These are phyloP conservation scores for Fusarium tjaetaba DNA, from an alignment of 2,329 filamentous ascomycete species.

Conservation along the genomic window DNA sequence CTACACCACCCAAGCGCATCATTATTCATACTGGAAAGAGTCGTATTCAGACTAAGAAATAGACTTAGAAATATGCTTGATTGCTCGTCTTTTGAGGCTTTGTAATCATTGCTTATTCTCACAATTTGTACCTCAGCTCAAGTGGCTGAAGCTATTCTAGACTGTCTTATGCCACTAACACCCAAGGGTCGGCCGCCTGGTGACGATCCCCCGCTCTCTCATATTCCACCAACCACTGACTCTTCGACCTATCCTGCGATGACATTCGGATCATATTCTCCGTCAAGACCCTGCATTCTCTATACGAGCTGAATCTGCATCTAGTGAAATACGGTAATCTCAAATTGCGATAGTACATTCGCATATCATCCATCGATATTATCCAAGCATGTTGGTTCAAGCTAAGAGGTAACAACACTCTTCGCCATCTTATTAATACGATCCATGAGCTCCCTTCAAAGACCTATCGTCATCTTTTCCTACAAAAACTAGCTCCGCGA, in stretches of 20 bases:
- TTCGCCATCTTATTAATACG: conserved; percentile 42
- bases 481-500: conserved; percentile 47
- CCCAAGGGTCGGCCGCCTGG: conserved; percentile 28
- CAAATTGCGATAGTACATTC: neutral
- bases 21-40: neutral
- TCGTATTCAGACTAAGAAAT: neutral
- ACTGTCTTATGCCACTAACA: conserved; percentile 11
- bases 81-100: no score
- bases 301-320: neutral
- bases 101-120: neutral
- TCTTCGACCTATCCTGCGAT: neutral
- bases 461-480: conserved; percentile 35
- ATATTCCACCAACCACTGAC: conserved; percentile 13
- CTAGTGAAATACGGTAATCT: neutral
- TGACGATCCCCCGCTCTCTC: conserved; percentile 13
- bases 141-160: conserved; percentile 6
- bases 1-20: neutral
- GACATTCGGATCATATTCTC: neutral
- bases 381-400: neutral
- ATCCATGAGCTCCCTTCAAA: neutral
- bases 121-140: neutral
- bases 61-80: neutral
- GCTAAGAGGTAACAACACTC: conserved; percentile 45
- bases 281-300: neutral
- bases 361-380: neutral